phyloP scores from a whole-genome alignment of 768 basidiomycete genomes.

The Lentinula boryana region DNA sequence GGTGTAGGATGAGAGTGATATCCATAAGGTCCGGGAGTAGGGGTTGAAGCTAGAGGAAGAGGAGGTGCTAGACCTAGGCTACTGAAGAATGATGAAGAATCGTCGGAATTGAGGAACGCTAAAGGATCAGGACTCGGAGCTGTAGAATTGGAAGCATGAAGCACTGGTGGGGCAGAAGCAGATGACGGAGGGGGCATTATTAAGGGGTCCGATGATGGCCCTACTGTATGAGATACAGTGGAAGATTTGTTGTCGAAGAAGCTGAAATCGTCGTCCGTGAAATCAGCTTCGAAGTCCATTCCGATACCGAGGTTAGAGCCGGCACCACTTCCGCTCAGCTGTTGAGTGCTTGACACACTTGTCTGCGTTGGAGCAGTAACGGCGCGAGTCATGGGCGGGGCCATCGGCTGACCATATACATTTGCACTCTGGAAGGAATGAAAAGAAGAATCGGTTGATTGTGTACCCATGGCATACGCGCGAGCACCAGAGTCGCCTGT shows the following conservation, averaged over 20 bases:
- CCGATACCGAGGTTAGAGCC: neutral
- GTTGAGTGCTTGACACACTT: neutral
- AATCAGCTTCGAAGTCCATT: slow-evolving; percentile 52
- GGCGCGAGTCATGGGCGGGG: neutral
- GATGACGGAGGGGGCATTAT: slow-evolving; percentile 14
- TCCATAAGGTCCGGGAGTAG: neutral
- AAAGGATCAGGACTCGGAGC: neutral
- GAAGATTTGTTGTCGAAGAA: slow-evolving; percentile 68
- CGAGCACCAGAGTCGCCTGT: neutral
- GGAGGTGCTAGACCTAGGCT: neutral
- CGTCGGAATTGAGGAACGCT: neutral
- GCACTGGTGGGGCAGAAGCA: slow-evolving; percentile 10
- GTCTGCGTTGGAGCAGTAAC: neutral
- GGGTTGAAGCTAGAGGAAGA: neutral
- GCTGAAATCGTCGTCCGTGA: slow-evolving; percentile 87
- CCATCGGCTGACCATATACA: neutral
- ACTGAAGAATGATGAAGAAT: neutral
- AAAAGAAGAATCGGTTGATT: neutral
- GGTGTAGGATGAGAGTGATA: neutral
- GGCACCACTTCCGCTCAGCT: neutral
- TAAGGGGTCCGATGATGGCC: neutral
- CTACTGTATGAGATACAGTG: neutral
- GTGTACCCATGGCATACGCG: neutral
- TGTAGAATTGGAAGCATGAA: slow-evolving; percentile 9
- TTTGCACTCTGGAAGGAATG: neutral